Conservation (phyloP, 345 rosid genomes). For the Moricandia moricandioides region DNA sequence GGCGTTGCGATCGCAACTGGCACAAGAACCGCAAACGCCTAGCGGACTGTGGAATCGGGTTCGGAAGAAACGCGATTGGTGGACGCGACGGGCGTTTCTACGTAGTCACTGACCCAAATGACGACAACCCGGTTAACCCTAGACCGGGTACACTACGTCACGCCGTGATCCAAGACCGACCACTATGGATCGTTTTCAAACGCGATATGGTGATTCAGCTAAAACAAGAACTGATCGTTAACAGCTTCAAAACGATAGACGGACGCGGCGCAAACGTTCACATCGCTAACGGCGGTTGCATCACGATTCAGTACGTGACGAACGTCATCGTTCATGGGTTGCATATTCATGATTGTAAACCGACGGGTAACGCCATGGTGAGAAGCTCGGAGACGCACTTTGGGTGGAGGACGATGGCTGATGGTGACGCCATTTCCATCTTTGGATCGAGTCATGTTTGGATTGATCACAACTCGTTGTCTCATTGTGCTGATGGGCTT, state of each 20-base stretch:
- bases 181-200: conserved; percentile 91
- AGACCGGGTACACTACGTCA: conserved; percentile 90
- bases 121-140: conserved; percentile 88
- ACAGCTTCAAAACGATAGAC: conserved; percentile 92
- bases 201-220: conserved; percentile 88
- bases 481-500: conserved; percentile 91
- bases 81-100: conserved; percentile 94
- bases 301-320: conserved; percentile 78
- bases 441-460: conserved; percentile 90
- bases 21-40: conserved; percentile 84
- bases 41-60: conserved; percentile 91
- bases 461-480: conserved; percentile 91
- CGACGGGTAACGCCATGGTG: conserved; percentile 92
- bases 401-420: conserved; percentile 95
- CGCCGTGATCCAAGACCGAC: conserved; percentile 84
- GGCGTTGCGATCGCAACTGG: conserved; percentile 90
- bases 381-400: conserved; percentile 81
- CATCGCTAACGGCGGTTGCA: conserved; percentile 90
- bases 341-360: conserved; percentile 87
- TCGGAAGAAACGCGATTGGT: conserved; percentile 89
- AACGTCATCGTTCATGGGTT: conserved; percentile 91
- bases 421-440: conserved; percentile 86
- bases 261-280: conserved; percentile 89
- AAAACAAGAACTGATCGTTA: conserved; percentile 83
- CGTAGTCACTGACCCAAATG: conserved; percentile 72